Conservation (phyloP, 1,139 yeast species). For the Petasospora rhodanensis region DNA sequence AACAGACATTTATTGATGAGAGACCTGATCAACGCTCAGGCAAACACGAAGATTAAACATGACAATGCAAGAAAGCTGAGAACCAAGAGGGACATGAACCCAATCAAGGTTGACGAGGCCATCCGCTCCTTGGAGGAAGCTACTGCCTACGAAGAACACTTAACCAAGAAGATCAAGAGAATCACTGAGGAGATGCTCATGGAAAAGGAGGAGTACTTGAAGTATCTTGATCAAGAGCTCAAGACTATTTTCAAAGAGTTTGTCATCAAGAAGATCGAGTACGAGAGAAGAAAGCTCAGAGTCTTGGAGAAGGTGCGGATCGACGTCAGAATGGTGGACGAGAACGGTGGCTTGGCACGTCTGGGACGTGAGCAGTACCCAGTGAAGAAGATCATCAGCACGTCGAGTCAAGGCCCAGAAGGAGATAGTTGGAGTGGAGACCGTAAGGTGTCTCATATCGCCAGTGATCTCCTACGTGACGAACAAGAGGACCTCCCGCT, state of each 20-base stretch:
- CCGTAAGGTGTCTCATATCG: slow-evolving; percentile 31
- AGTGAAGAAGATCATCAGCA: slow-evolving; percentile 27
- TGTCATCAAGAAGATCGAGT: slow-evolving; percentile 72
- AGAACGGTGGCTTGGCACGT: slow-evolving; percentile 76
- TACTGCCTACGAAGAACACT: slow-evolving; percentile 68
- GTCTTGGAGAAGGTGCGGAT: slow-evolving; percentile 70
- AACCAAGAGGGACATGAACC: slow-evolving; percentile 72
- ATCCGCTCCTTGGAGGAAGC: slow-evolving; percentile 75
- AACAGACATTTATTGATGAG: slow-evolving; percentile 90
- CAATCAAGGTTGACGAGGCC: slow-evolving; percentile 88
- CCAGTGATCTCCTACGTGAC: slow-evolving; percentile 29
- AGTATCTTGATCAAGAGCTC: slow-evolving; percentile 53
- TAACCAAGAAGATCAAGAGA: slow-evolving; percentile 70
- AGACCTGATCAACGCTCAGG: slow-evolving; percentile 77
- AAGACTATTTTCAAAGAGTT: slow-evolving; percentile 52
- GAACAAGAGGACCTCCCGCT: slow-evolving; percentile 8
- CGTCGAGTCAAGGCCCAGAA: slow-evolving; percentile 44
- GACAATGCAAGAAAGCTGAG: slow-evolving; percentile 71
- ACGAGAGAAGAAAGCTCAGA: slow-evolving; percentile 75
- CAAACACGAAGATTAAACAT: slow-evolving; percentile 65
- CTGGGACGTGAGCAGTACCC: slow-evolving; percentile 69
- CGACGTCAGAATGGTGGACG: slow-evolving; percentile 74
- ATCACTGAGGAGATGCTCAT: slow-evolving; percentile 82
- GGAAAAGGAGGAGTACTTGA: slow-evolving; percentile 58
- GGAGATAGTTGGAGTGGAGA: slow-evolving; percentile 67